Conservation (phyloP, 352 stramenopile species). For the Globisporangium takayamanum region DNA sequence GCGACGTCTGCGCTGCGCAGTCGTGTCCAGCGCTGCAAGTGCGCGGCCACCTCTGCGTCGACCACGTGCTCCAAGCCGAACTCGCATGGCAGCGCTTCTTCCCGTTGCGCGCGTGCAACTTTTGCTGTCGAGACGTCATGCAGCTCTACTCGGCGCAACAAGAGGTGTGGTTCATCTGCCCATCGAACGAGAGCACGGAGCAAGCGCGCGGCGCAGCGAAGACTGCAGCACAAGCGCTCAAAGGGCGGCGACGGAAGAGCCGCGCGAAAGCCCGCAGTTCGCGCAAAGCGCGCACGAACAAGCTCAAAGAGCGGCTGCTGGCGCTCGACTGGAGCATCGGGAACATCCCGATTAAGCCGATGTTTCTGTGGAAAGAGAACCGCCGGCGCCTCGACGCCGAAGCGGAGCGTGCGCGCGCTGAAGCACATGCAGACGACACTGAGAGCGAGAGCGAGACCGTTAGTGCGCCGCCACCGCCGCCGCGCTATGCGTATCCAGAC, state of each 20-base stretch:
- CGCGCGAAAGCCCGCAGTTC: conserved; percentile 11
- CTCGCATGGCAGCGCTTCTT: conserved; percentile 38
- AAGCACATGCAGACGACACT: conserved; percentile 4
- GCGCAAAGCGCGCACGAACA: conserved; percentile 25
- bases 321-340: conserved; percentile 63
- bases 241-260: neutral
- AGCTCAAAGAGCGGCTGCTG: conserved; percentile 38
- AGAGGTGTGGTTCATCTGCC: conserved; percentile 61
- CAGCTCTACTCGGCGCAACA: conserved; percentile 35
- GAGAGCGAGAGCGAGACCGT: conserved; percentile 4
- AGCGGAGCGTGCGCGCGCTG: conserved; percentile 15
- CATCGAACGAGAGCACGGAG: conserved; percentile 14
- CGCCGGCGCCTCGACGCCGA: conserved; percentile 35
- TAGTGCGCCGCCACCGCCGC: neutral
- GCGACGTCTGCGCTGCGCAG: conserved; percentile 49
- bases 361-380: conserved; percentile 64
- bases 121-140: conserved; percentile 40
- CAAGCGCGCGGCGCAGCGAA: conserved; percentile 27
- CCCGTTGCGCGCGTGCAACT: conserved; percentile 37
- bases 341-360: conserved; percentile 39
- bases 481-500: conserved; percentile 18
- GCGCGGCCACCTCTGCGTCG: conserved; percentile 40
- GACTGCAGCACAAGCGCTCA: neutral
- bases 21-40: conserved; percentile 48
- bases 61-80: conserved; percentile 45